These are phyloP conservation scores for Leccinum proliferum DNA, from an alignment of 1,284 basidiomycete genomes.

Conservation along the genomic window DNA sequence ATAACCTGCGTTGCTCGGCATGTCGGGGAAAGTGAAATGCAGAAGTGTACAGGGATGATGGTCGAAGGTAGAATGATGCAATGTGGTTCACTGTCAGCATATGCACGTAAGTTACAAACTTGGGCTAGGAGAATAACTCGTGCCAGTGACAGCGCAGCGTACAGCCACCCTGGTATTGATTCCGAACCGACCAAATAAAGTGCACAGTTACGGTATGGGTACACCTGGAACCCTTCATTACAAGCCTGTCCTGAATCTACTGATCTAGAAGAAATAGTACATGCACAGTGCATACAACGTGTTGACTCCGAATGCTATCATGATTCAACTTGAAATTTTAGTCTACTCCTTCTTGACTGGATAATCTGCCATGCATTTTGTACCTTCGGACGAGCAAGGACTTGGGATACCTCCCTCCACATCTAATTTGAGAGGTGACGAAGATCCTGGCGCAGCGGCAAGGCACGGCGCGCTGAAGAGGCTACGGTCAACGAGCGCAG, in stretches of 20 bases:
- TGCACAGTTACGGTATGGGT: too few species aligned
- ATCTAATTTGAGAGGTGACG: conserved; percentile 4
- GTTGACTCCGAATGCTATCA: not conserved
- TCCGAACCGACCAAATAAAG: not conserved
- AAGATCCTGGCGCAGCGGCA: conserved; percentile 8
- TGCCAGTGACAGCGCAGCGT: not conserved
- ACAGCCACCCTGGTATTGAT: not conserved
- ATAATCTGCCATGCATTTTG: not conserved
- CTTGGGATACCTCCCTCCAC: conserved; percentile 5
- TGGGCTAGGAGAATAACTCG: conserved; percentile 12
- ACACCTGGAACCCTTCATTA: not conserved
- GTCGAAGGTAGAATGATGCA: conserved; percentile 5
- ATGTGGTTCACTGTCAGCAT: conserved; percentile 16
- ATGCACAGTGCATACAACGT: not conserved
- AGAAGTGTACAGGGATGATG: not conserved
- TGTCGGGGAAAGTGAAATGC: conserved; percentile 16
- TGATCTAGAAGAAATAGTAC: not conserved
- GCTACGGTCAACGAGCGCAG: conserved; percentile 37
- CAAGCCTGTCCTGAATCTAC: not conserved
- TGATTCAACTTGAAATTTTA: not conserved
- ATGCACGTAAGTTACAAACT: not conserved
- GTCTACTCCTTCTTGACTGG: conserved; percentile 1
- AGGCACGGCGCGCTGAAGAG: conserved; percentile 41
- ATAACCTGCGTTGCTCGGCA: conserved; percentile 56
- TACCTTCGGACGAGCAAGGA: not conserved